Conservation (phyloP, 1,139 yeast genomes). For the Diutina catenulata region DNA sequence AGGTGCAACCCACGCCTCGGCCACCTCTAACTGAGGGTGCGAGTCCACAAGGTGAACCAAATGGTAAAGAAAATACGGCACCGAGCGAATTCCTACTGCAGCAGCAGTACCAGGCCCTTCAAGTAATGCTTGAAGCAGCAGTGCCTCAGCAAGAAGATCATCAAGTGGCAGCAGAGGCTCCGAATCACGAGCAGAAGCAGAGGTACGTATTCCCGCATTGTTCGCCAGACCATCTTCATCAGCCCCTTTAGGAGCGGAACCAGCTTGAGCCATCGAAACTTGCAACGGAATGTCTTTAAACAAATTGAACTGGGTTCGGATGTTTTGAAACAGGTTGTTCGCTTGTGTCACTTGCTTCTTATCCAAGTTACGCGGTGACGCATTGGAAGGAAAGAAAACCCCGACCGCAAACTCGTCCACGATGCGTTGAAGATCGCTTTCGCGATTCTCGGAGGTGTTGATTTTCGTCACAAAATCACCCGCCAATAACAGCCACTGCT, state of each 20-base stretch:
- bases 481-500: constrained; percentile 19
- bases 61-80: constrained; percentile 23
- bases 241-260: too few relatives aligned
- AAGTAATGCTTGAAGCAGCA: too few relatives aligned
- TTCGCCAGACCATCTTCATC: too few relatives aligned
- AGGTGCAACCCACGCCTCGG: constrained; percentile 20
- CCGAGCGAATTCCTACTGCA: constrained; percentile 19
- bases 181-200: too few relatives aligned
- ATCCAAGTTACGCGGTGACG: constrained; percentile 17
- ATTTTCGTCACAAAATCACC: constrained; percentile 15
- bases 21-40: constrained; percentile 7
- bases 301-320: constrained; percentile 27
- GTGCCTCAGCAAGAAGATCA: too few relatives aligned
- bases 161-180: too few relatives aligned
- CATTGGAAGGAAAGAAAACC: constrained; percentile 26
- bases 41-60: constrained; percentile 15
- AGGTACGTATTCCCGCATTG: too few relatives aligned
- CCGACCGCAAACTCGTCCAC: constrained; percentile 25
- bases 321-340: constrained; percentile 26
- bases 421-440: constrained; percentile 18
- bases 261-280: constrained; percentile 13
- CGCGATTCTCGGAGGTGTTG: constrained; percentile 18
- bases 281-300: constrained; percentile 34
- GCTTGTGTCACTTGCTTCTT: constrained; percentile 18
- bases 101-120: constrained; percentile 8